Percentiles rank a stretch among this genome's conserved stretches.
Evolutionary conservation across 495 filamentous ascomycete species (phyloP).

Genomic region (Xylaria curta): DNA sequence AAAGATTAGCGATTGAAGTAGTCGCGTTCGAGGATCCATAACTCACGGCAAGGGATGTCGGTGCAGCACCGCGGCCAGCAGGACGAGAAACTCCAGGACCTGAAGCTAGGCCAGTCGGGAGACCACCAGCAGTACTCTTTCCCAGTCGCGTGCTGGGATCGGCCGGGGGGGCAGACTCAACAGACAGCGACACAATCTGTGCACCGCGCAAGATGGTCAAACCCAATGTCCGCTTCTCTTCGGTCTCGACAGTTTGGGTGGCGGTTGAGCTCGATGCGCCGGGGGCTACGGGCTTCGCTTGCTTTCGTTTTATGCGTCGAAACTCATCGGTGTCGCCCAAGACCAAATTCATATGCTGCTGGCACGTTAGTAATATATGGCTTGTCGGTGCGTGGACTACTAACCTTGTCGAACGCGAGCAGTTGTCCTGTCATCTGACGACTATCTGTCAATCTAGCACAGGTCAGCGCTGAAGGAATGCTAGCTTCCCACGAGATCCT

Average conservation of each 20-base stretch:
- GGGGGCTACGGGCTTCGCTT: slow-evolving; percentile 75
- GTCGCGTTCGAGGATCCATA: slow-evolving; percentile 19
- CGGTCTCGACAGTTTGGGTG: slow-evolving; percentile 73
- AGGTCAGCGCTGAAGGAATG: slow-evolving; percentile 15
- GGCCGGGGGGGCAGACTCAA: slow-evolving; percentile 94
- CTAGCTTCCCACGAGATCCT: slow-evolving; percentile 16
- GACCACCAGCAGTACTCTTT: slow-evolving; percentile 71
- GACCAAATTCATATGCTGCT: slow-evolving; percentile 97
- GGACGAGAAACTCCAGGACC: slow-evolving; percentile 92
- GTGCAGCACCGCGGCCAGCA: slow-evolving; percentile 84
- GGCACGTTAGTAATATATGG: slow-evolving; percentile 32
- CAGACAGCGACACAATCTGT: slow-evolving; percentile 90
- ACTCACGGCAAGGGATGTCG: slow-evolving; percentile 74
- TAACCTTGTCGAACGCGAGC: slow-evolving; percentile 96
- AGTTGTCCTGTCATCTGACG: slow-evolving; percentile 97
- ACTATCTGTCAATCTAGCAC: slow-evolving; percentile 74
- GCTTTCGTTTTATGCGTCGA: slow-evolving; percentile 90
- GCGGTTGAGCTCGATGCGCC: slow-evolving; percentile 59
- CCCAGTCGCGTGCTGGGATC: slow-evolving; percentile 92
- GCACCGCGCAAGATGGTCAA: slow-evolving; percentile 94
- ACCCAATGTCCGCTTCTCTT: slow-evolving; percentile 96
- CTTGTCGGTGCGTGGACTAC: slow-evolving; percentile 3
- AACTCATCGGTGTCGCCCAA: slow-evolving; percentile 99
- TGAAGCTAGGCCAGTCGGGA: slow-evolving; percentile 71
- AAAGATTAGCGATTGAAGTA: slow-evolving; percentile 37